Percentiles rank a stretch among this genome's conserved stretches.
phyloP scores from a whole-genome alignment of 2,329 filamentous ascomycete genomes.

The Cephalotrichum gorgonifer region DNA sequence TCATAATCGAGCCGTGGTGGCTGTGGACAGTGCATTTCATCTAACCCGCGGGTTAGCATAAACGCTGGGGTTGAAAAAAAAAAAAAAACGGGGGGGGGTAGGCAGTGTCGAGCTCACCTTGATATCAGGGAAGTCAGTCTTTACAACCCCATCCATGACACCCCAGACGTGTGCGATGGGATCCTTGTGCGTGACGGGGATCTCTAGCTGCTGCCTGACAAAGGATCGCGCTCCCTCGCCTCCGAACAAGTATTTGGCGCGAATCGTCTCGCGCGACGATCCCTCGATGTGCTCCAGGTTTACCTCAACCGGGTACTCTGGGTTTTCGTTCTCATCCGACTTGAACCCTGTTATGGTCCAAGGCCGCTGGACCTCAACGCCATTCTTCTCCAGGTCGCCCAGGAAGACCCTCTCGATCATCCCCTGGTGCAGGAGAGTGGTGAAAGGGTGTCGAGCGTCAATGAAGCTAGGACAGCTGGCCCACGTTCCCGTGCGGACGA shows the following conservation, averaged over 20 bases:
- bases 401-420: slow-evolving; percentile 62
- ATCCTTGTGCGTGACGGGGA: slow-evolving; percentile 62
- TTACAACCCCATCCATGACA: slow-evolving; percentile 63
- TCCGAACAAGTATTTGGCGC: slow-evolving; percentile 61
- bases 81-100: background rate
- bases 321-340: slow-evolving; percentile 42
- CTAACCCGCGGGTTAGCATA: slow-evolving; percentile 36
- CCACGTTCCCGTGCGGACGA: slow-evolving; percentile 63
- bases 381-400: slow-evolving; percentile 52
- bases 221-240: slow-evolving; percentile 62
- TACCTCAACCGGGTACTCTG: slow-evolving; percentile 71
- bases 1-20: slow-evolving; percentile 64
- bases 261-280: slow-evolving; percentile 53
- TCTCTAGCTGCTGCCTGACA: slow-evolving; percentile 53
- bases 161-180: slow-evolving; percentile 65
- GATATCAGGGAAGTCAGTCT: slow-evolving; percentile 68
- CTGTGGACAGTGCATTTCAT: slow-evolving; percentile 73
- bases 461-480: slow-evolving; percentile 81
- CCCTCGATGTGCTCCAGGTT: slow-evolving; percentile 69
- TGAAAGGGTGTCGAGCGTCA: slow-evolving; percentile 60
- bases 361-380: slow-evolving; percentile 49
- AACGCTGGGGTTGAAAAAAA: background rate
- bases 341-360: slow-evolving; percentile 54
- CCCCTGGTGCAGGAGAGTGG: slow-evolving; percentile 61
- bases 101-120: slow-evolving; percentile 35